Evolutionary conservation across 768 basidiomycete species (phyloP), one percentile per base, ranked within the genome.

Genomic region (Suillus discolor): DNA sequence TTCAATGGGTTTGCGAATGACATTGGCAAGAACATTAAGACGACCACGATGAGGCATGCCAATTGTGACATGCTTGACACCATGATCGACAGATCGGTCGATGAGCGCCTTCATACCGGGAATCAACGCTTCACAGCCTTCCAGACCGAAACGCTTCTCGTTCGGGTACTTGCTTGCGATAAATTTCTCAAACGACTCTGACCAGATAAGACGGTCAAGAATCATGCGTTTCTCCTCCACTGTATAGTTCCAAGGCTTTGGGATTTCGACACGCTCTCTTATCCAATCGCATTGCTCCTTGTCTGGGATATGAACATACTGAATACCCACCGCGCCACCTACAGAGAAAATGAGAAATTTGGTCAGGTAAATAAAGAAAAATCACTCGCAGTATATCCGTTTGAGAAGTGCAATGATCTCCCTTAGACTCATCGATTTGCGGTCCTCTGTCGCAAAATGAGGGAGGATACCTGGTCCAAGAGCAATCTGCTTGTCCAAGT

Each of bases 61-160:
- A 59, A 99, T 94, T 62, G 96, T 97, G 77, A 99, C 90, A 73
- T 94, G 88, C 79, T 97, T 97, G 71, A 97, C 90, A 61, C 97
- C 97, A 69, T 92, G 85, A 71, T 99, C 97, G 70, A 99, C 97
- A 23, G 96, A 97, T 68, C 96, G 91, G 78, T 99, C 97, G 68
- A 99, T 97, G 74, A 99, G 89, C 1, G 97, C 97, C 81, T 99
- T 99, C 97, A 99, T 99, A 62, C 97, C 97, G 36, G 97, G 97
- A 71, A 99, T 92, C 70, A 99, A 89, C 36, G 94, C 87, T 80
- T 99, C 97, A 79, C 96, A 97, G 63, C 97, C 97, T 79, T 99
- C 97, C 51, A 99, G 87, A 78, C 97, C 97, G 79, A 99, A 99
- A 57, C 97, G 92, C 80, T 99, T 99, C 84, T 99, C 97, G 80